Evolutionary conservation across 2,329 filamentous ascomycete species (phyloP).

Genomic region (Passalora sequoiae): DNA sequence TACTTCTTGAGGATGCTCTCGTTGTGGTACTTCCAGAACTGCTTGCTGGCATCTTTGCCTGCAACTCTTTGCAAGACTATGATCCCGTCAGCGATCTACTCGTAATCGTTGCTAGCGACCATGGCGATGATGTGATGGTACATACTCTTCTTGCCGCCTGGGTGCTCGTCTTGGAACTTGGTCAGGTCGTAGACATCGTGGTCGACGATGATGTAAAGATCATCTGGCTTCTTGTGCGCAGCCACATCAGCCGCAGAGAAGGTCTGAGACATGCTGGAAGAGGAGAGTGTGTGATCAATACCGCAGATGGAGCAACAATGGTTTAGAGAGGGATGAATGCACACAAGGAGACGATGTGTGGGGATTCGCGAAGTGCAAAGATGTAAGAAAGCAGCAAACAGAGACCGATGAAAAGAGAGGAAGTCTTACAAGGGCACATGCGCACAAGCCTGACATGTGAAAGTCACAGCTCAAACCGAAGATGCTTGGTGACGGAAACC

Average conservation of each 20-base stretch:
- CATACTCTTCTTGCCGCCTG: slow-evolving; percentile 66
- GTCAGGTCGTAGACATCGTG: slow-evolving; percentile 95
- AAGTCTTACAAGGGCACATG: neutral
- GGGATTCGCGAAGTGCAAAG: neutral
- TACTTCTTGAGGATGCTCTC: slow-evolving; percentile 80
- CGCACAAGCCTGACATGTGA: too few species aligned
- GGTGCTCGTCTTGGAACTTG: slow-evolving; percentile 54
- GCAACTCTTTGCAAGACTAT: slow-evolving; percentile 60
- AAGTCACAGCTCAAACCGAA: too few species aligned
- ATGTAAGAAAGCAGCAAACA: too few species aligned
- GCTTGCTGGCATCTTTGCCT: slow-evolving; percentile 63
- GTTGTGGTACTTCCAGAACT: slow-evolving; percentile 71
- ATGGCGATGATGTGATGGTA: neutral
- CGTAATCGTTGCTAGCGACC: neutral
- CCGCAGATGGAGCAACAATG: neutral
- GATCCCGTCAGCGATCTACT: slow-evolving; percentile 1
- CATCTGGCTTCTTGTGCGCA: slow-evolving; percentile 81
- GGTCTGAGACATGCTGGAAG: slow-evolving; percentile 72
- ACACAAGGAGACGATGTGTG: neutral
- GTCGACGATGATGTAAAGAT: slow-evolving; percentile 85
- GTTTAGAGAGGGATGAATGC: neutral
- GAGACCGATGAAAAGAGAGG: neutral
- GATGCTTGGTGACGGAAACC: too few species aligned
- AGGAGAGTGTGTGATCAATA: neutral
- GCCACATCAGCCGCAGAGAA: slow-evolving; percentile 83